Evolutionary conservation across 768 basidiomycete species (phyloP).

Genomic region (Trametes sanguinea): DNA sequence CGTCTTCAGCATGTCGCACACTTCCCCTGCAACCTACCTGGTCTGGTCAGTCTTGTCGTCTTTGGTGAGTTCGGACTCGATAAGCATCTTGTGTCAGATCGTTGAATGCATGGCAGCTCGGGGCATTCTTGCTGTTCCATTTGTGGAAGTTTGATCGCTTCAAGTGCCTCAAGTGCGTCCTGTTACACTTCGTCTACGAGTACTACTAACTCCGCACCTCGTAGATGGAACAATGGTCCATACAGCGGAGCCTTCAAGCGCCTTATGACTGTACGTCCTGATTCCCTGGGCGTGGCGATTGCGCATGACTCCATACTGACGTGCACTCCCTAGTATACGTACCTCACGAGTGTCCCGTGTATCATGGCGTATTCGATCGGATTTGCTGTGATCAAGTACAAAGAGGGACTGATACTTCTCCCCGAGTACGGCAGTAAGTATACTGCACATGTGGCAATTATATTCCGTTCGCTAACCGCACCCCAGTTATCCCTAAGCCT

Average conservation of each 20-base stretch:
- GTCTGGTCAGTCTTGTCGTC: constrained; percentile 60
- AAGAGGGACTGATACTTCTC: constrained; percentile 56
- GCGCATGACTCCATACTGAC: background rate
- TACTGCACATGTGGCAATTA: background rate
- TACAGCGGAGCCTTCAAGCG: constrained; percentile 80
- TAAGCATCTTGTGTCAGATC: background rate
- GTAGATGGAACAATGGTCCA: constrained; percentile 71
- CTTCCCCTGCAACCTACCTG: constrained; percentile 59
- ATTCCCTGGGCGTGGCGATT: background rate
- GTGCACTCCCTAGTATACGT: constrained; percentile 58
- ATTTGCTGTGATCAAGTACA: constrained; percentile 72
- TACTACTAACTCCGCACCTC: background rate
- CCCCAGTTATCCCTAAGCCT: constrained; percentile 66
- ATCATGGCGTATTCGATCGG: constrained; percentile 60
- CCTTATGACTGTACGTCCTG: constrained; percentile 74
- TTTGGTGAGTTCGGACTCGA: constrained; percentile 43
- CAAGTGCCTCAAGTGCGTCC: constrained; percentile 62
- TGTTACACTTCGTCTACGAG: background rate
- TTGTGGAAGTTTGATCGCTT: constrained; percentile 82
- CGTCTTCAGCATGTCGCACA: constrained; percentile 54
- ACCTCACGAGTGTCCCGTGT: constrained; percentile 63
- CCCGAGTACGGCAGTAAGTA: constrained; percentile 54
- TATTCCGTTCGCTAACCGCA: background rate
- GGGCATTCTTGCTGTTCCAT: constrained; percentile 66
- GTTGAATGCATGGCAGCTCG: constrained; percentile 44